A percentile compares a stretch with the other conserved stretches of the same genome.
Conservation (phyloP, 495 filamentous ascomycete genomes). For the Aspergillus indologenus region DNA sequence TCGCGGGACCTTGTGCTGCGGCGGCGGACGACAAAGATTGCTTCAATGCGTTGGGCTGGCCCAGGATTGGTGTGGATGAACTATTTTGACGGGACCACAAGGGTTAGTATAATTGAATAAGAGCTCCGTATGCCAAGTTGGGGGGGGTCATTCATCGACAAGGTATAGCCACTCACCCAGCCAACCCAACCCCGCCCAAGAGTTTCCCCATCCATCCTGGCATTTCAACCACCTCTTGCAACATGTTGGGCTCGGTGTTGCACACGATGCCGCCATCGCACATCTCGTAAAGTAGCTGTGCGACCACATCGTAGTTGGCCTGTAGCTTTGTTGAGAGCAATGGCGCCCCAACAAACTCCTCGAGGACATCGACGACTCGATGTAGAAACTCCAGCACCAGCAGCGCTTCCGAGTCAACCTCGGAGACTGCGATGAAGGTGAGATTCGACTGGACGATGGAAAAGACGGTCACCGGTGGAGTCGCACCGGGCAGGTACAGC, state of each 20-base stretch:
- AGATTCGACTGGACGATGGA: slow-evolving; percentile 82
- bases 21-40: slow-evolving; percentile 43
- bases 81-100: slow-evolving; percentile 11
- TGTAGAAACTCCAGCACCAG: slow-evolving; percentile 95
- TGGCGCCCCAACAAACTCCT: slow-evolving; percentile 93
- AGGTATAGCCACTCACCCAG: slow-evolving; percentile 55
- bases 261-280: slow-evolving; percentile 88
- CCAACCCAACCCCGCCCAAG: slow-evolving; percentile 80
- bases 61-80: slow-evolving; percentile 43
- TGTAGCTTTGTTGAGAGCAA: slow-evolving; percentile 83
- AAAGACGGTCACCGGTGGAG: slow-evolving; percentile 86
- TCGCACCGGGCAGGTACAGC: slow-evolving; percentile 75
- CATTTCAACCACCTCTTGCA: slow-evolving; percentile 88
- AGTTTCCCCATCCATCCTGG: slow-evolving; percentile 87
- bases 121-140: not conserved
- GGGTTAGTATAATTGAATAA: slow-evolving; percentile 1
- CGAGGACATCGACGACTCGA: slow-evolving; percentile 85
- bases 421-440: slow-evolving; percentile 78
- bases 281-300: slow-evolving; percentile 92
- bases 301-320: slow-evolving; percentile 86
- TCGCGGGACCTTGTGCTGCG: slow-evolving; percentile 49
- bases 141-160: not conserved
- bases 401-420: slow-evolving; percentile 85
- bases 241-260: slow-evolving; percentile 89
- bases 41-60: slow-evolving; percentile 42